Base-by-base conservation (phyloP, 148 eudicot species). In the Arctostaphylos glauca region DNA sequence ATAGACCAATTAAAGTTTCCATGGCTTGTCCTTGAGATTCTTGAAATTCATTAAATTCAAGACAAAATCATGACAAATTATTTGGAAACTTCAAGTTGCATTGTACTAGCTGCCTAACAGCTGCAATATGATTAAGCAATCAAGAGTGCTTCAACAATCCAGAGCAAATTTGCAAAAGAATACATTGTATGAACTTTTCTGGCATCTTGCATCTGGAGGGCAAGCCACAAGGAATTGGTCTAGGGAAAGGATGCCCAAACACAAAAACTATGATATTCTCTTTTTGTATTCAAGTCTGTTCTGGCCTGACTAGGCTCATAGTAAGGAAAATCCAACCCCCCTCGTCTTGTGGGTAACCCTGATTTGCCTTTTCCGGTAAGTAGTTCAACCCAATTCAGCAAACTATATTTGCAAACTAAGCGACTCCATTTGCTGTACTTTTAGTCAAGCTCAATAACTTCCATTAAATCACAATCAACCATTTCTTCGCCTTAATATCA, bases 181-280 rank as follows among this genome's bases (percentile, higher is more conserved):
- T 15, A 44, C 18, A 44, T 23, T 13, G 47, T n/a, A 21, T 10
- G n/a, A 10, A 12, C 48, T 21, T 54, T 21, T 54, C 19, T 43
- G 38, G 80, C 80, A 78, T 78, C 80, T 55, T 15, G 68, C 74
- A 38, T 68, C n/a, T 41, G 6, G 52, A 9, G 68, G 47, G 47
- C 52, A 55, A 77, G n/a, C 68, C 18, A 46, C 81, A 78, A 59
- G 16, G 70, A 55, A 58, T 43, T 44, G 53, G 54, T 12, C 47
- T 43, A 46, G 12, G 52, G 23, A 46, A 72, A 14, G 13, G 25
- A 9, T 73, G 46, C 73, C 73, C 44, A 67, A 67, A 25, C 19
- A 67, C 0, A 41, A 67, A 67, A 31, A 67, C 7, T 67, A 67
- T 12, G 7, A 38, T 5, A 10, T 31, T 38, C 14, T 67, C 44